phyloP scores from a whole-genome alignment of 441 rosid species.

The Monsonia emarginata region DNA sequence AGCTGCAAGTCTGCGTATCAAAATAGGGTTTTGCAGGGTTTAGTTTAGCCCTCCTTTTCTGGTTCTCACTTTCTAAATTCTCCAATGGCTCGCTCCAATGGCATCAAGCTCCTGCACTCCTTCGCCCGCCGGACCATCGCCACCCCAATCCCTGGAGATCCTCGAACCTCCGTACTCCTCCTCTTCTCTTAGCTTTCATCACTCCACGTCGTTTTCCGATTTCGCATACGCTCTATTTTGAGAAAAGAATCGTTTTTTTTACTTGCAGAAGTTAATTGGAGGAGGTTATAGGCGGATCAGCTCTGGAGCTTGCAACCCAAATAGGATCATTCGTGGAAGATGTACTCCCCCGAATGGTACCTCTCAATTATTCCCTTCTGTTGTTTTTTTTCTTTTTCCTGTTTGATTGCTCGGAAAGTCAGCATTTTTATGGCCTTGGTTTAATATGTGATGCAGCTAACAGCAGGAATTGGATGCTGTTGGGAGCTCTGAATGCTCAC shows the following conservation, averaged over 20 bases:
- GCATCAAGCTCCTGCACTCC: slow-evolving; percentile 44
- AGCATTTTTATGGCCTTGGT: neutral
- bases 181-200: neutral
- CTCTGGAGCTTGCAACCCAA: slow-evolving; percentile 24
- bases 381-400: neutral
- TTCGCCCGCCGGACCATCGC: slow-evolving; percentile 42
- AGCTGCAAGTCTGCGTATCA: no score
- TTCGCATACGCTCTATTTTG: neutral
- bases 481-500: slow-evolving; percentile 34
- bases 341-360: slow-evolving; percentile 31
- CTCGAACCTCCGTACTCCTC: slow-evolving; percentile 30
- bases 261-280: slow-evolving; percentile 23
- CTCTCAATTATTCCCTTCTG: neutral
- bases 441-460: slow-evolving; percentile 33
- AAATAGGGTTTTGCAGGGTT: no score
- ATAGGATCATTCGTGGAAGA: slow-evolving; percentile 23
- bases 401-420: neutral
- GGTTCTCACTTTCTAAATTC: no score
- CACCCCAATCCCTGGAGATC: slow-evolving; percentile 22
- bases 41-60: no score
- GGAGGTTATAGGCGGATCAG: slow-evolving; percentile 40
- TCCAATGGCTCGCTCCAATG: slow-evolving; percentile 54
- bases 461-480: slow-evolving; percentile 32
- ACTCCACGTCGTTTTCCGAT: neutral
- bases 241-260: neutral